These are phyloP conservation scores for Penicillium waksmanii DNA, from an alignment of 495 filamentous ascomycete species.

Conservation along the genomic window DNA sequence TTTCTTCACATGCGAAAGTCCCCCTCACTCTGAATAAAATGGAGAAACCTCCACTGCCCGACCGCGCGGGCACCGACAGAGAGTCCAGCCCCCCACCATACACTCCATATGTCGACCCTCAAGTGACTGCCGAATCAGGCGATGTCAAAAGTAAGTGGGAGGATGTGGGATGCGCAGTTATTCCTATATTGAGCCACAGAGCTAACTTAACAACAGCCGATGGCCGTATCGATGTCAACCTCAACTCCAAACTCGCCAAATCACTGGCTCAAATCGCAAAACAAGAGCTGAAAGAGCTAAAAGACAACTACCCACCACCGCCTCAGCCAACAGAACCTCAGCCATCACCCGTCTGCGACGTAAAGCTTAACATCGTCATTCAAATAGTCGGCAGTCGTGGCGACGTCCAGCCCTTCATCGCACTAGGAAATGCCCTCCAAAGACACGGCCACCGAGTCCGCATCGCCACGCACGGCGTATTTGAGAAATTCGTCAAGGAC, in stretches of 20 bases:
- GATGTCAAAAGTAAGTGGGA: conserved; percentile 14
- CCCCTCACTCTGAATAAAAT: not conserved
- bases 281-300: conserved; percentile 21
- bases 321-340: conserved; percentile 2
- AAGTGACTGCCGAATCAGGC: conserved; percentile 17
- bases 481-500: conserved; percentile 57
- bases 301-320: not conserved
- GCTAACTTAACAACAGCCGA: conserved; percentile 16
- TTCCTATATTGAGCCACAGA: not conserved
- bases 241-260: conserved; percentile 27
- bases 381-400: conserved; percentile 72
- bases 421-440: conserved; percentile 57
- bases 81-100: conserved; percentile 14
- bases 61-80: not conserved
- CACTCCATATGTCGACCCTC: conserved; percentile 19
- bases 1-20: not conserved
- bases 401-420: conserved; percentile 70
- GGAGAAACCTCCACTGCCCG: conserved; percentile 11
- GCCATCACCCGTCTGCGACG: conserved; percentile 3
- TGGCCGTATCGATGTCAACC: conserved; percentile 29
- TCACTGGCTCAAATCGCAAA: conserved; percentile 21
- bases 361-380: conserved; percentile 68
- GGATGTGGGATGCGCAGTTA: not conserved
- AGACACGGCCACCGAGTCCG: conserved; percentile 53
- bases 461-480: conserved; percentile 61